These are phyloP conservation scores for Akanthomyces muscarius DNA, from an alignment of 2,329 filamentous ascomycete genomes.

Conservation along the genomic window DNA sequence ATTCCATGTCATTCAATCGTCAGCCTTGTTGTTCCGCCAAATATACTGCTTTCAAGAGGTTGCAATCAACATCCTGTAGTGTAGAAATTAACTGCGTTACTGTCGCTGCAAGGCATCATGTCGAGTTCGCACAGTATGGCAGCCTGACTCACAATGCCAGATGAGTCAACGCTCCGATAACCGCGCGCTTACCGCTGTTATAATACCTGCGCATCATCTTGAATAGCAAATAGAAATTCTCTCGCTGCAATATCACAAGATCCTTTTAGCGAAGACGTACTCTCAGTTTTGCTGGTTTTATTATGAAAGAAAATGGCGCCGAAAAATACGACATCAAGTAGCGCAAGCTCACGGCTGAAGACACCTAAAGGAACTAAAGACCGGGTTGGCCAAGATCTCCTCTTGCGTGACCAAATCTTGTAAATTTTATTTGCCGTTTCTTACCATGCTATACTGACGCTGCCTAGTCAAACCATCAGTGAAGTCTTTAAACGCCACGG, in stretches of 20 bases:
- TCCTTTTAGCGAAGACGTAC: too few species aligned
- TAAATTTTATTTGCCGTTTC: slow-evolving; percentile 19
- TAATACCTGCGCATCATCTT: not conserved
- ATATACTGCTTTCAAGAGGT: too few species aligned
- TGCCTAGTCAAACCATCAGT: slow-evolving; percentile 51
- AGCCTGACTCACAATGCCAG: not conserved
- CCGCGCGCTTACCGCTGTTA: not conserved
- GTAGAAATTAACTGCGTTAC: too few species aligned
- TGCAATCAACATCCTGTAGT: too few species aligned
- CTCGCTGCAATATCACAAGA: not conserved
- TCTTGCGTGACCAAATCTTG: slow-evolving; percentile 78
- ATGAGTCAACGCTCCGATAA: not conserved
- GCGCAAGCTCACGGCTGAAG: slow-evolving; percentile 58
- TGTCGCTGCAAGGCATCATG: too few species aligned
- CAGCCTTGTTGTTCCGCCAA: too few species aligned
- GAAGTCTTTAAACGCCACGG: slow-evolving; percentile 81
- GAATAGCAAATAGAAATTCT: not conserved
- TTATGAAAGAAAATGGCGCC: not conserved
- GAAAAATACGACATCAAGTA: too few species aligned
- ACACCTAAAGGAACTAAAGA: slow-evolving; percentile 89
- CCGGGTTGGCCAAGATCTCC: slow-evolving; percentile 73
- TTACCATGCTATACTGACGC: not conserved
- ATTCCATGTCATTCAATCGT: too few species aligned
- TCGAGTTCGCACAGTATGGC: too few species aligned
- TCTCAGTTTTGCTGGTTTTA: too few species aligned